Percentiles rank a stretch among this genome's conserved stretches.
phyloP scores from a whole-genome alignment of 208 protist genomes.

The Trypanosoma melophagium region DNA sequence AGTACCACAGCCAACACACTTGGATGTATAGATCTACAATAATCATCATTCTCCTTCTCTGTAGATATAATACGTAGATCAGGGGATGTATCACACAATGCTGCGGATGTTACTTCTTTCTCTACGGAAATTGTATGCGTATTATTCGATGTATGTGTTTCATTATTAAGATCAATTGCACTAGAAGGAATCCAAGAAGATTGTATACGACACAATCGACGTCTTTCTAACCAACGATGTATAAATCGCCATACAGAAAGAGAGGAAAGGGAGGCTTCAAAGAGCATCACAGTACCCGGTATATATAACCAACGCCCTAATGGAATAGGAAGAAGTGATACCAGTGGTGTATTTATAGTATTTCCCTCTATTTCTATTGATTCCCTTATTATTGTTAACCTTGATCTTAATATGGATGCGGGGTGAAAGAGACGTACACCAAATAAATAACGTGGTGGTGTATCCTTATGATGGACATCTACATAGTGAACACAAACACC shows the following conservation, averaged over 20 bases:
- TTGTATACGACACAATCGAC: slow-evolving; percentile 1
- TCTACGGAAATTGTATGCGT: too few relatives aligned
- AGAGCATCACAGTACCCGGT: slow-evolving; percentile 13
- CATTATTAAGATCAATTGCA: neutral
- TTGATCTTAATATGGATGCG: neutral
- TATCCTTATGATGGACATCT: slow-evolving; percentile 28
- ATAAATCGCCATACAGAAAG: slow-evolving; percentile 13
- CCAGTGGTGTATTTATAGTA: neutral
- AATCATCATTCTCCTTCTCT: too few relatives aligned
- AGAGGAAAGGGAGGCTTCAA: slow-evolving; percentile 9
- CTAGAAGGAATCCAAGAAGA: neutral
- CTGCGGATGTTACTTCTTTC: too few relatives aligned
- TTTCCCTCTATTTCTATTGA: neutral
- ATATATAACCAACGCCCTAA: slow-evolving; percentile 19
- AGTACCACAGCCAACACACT: slow-evolving; percentile 1
- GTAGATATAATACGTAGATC: too few relatives aligned
- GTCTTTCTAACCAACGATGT: neutral
- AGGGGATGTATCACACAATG: too few relatives aligned
- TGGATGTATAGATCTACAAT: neutral
- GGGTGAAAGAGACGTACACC: slow-evolving; percentile 15
- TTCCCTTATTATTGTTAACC: neutral
- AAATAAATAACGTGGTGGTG: slow-evolving; percentile 26
- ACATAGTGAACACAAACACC: slow-evolving; percentile 25
- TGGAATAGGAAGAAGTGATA: slow-evolving; percentile 11
- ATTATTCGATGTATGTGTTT: neutral